Conservation (phyloP, 2,329 filamentous ascomycete species). For the Metarhizium guizhouense region DNA sequence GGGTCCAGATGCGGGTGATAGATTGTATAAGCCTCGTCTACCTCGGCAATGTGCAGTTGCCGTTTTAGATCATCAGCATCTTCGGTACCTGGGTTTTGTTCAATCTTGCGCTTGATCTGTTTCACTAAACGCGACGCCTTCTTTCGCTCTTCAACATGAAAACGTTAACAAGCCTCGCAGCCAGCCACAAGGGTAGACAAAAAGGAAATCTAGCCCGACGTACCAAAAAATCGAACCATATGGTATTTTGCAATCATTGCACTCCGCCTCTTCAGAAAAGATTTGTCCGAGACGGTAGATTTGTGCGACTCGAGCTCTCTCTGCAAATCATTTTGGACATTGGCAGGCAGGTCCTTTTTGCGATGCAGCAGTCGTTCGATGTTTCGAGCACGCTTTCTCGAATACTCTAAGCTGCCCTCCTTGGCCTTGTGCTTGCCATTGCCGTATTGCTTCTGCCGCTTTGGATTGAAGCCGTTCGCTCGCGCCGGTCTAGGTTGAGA, state of each 20-base stretch:
- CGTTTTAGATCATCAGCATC: conserved; percentile 42
- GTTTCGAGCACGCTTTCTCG: conserved; percentile 64
- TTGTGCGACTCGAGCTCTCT: conserved; percentile 60
- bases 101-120: conserved; percentile 51
- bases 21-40: conserved; percentile 67
- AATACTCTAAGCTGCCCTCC: conserved; percentile 44
- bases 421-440: conserved; percentile 32
- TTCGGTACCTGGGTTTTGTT: conserved; percentile 38
- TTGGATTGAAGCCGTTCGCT: conserved; percentile 9
- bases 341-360: conserved; percentile 54
- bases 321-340: conserved; percentile 60
- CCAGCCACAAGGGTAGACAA: not conserved
- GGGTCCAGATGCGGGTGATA: conserved; percentile 62
- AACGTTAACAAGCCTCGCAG: conserved; percentile 6
- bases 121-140: conserved; percentile 62
- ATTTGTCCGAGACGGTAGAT: conserved; percentile 51
- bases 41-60: conserved; percentile 58
- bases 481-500: not conserved
- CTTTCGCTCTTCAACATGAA: conserved; percentile 48
- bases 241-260: conserved; percentile 73
- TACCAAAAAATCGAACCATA: conserved; percentile 79
- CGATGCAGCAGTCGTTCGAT: conserved; percentile 57
- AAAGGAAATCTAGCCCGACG: not conserved
- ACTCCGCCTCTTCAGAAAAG: conserved; percentile 51
- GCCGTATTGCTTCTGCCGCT: conserved; percentile 25